Base-by-base conservation (phyloP, 2,329 filamentous ascomycete species). In the Penicillium sp. region DNA sequence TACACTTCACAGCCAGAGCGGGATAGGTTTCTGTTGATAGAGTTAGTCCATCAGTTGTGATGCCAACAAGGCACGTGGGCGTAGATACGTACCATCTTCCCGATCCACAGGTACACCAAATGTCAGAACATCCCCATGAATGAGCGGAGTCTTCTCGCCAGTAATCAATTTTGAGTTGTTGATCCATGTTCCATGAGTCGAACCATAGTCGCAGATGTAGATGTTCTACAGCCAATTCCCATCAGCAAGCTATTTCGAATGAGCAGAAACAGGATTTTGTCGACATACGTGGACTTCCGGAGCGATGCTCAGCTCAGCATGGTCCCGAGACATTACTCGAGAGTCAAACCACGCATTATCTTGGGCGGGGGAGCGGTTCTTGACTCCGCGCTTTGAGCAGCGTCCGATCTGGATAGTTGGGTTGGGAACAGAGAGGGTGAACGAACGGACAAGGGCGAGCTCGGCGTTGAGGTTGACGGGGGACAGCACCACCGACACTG, bases 151-250 rank as follows among this genome's bases (percentile, higher is more conserved):
- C 16, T 73, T 69, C 47, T 72, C 58, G 3, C 67, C 68, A 10
- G 74, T 47, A 4, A 62, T 51, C 24, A 83, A 63, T 36, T 71
- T 74, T 36, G 57, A 61, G 33, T 75, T 74, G 59, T 85, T 83
- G 45, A 86, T 57, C 52, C 69, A 77, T 16, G 83, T 86, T 28
- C 84, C 84, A 64, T 87, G 84, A 77, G 85, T 84, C 8, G 83
- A 86, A 31, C 75, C 77, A 16, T 73, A 71, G 62, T 87, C 84
- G 53, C 69, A 72, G 54, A 87, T 72, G 47, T 72, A 77, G 42
- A 84, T 68, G 43, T 62, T 54, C 73, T 75, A 65, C 59, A 47
- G 12, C 49, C 39, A 2, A 26, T 26, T 45, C 16, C 9, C 16
- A 31, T 68, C 45, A 68, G 54, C 23, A 42, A 24, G 26, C 8